These are phyloP conservation scores for Dioszegia hungarica DNA, from an alignment of 768 basidiomycete species.

Conservation along the genomic window DNA sequence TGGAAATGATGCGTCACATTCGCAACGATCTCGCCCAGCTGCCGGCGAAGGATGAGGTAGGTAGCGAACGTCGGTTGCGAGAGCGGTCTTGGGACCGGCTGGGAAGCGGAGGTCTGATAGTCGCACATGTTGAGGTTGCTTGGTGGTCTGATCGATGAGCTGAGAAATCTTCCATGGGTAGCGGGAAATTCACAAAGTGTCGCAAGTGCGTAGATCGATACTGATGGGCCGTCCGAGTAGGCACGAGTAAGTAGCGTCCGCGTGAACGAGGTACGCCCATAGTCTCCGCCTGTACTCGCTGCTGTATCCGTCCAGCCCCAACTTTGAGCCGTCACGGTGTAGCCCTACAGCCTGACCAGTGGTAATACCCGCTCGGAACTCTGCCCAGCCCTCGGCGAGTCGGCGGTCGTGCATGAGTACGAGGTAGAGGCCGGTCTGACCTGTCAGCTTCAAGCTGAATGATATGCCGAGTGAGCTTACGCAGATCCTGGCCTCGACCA, in stretches of 20 bases:
- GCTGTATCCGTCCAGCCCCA: constrained; percentile 56
- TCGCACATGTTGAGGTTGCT: constrained; percentile 53
- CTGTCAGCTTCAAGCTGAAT: neutral
- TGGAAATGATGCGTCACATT: constrained; percentile 86
- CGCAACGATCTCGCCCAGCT: constrained; percentile 76
- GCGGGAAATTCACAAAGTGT: constrained; percentile 65
- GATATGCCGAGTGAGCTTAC: constrained; percentile 39
- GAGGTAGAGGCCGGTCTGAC: constrained; percentile 63
- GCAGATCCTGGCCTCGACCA: constrained; percentile 80
- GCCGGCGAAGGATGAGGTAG: constrained; percentile 79
- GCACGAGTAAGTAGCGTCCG: constrained; percentile 85
- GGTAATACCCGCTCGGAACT: constrained; percentile 81
- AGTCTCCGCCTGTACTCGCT: constrained; percentile 83
- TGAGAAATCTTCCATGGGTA: neutral
- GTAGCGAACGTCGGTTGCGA: constrained; percentile 75
- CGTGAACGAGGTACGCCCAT: constrained; percentile 79
- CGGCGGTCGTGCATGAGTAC: constrained; percentile 50
- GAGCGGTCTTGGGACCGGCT: constrained; percentile 37
- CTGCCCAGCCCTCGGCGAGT: constrained; percentile 92
- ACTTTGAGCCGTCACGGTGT: constrained; percentile 76
- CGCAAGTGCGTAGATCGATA: constrained; percentile 84
- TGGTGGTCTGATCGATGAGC: constrained; percentile 51
- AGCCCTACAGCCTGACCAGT: constrained; percentile 88
- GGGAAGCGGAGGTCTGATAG: constrained; percentile 18
- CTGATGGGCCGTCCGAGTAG: constrained; percentile 75